Evolutionary conservation across 176 grass and related monocot genomes (phyloP).

Genomic region (Aegilops longissima): DNA sequence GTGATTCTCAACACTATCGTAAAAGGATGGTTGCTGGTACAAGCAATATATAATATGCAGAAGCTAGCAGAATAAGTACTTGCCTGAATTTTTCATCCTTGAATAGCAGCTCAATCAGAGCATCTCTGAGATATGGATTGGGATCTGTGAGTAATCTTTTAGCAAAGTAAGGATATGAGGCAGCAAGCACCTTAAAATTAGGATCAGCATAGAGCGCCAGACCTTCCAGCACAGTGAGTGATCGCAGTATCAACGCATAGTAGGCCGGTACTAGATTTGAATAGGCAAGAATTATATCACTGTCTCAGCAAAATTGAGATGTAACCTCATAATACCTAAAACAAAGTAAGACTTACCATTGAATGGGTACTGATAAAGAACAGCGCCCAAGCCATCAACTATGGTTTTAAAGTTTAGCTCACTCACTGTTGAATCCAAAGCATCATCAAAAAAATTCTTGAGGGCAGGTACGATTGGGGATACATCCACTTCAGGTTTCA

Average conservation of each 20-base stretch:
- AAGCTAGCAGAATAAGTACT: slow-evolving; percentile 30
- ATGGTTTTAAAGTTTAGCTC: slow-evolving; percentile 98
- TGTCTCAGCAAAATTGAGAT: neutral
- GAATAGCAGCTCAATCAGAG: slow-evolving; percentile 94
- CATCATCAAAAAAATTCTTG: slow-evolving; percentile 93
- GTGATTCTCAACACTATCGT: slow-evolving; percentile 18
- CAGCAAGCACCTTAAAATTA: slow-evolving; percentile 97
- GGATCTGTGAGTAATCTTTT: slow-evolving; percentile 97
- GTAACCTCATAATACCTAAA: neutral
- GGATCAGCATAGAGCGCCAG: slow-evolving; percentile 93
- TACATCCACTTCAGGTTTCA: slow-evolving; percentile 81
- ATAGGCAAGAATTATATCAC: slow-evolving; percentile 36
- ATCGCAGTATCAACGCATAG: slow-evolving; percentile 90
- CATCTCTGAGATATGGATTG: slow-evolving; percentile 99
- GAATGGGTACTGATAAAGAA: slow-evolving; percentile 94
- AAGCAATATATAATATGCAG: neutral
- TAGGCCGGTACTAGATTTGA: slow-evolving; percentile 81
- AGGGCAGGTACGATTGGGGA: slow-evolving; percentile 85
- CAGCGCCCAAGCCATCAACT: slow-evolving; percentile 86
- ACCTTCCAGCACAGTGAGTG: slow-evolving; percentile 96
- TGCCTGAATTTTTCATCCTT: slow-evolving; percentile 98
- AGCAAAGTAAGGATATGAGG: slow-evolving; percentile 98
- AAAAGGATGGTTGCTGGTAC: neutral
- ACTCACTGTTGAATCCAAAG: slow-evolving; percentile 89
- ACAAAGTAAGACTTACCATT: slow-evolving; percentile 62